These are phyloP conservation scores for Camelina laxa DNA, from an alignment of 345 rosid genomes.

Conservation along the genomic window DNA sequence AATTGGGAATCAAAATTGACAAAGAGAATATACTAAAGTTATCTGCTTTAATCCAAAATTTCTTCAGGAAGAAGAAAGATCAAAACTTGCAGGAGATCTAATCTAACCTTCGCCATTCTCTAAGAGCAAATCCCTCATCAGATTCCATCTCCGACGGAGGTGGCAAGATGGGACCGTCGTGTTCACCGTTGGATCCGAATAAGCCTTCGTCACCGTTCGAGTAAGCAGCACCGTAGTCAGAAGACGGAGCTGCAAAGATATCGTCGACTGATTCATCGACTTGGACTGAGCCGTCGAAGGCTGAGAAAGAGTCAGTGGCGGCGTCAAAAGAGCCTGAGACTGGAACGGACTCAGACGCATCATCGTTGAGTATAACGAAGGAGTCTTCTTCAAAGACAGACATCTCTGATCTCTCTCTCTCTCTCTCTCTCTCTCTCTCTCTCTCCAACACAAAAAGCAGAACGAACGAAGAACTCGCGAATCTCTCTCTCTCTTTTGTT, in stretches of 20 bases:
- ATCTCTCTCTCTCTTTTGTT: constrained; percentile 16
- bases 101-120: constrained; percentile 89
- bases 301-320: constrained; percentile 38
- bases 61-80: not conserved
- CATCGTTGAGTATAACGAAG: constrained; percentile 49
- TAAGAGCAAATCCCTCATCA: constrained; percentile 66
- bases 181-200: constrained; percentile 49
- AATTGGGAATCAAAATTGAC: constrained; percentile 8
- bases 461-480: constrained; percentile 16
- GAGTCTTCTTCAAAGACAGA: constrained; percentile 51
- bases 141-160: constrained; percentile 60
- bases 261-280: constrained; percentile 44
- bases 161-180: constrained; percentile 64
- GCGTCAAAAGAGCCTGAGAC: constrained; percentile 47
- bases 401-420: constrained; percentile 37
- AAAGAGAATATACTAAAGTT: not conserved
- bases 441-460: constrained; percentile 8
- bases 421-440: not conserved
- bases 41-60: not conserved
- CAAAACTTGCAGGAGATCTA: constrained; percentile 21
- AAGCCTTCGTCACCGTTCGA: constrained; percentile 48
- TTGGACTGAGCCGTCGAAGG: constrained; percentile 40
- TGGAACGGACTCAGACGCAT: constrained; percentile 48
- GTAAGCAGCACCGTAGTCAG: constrained; percentile 45
- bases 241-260: constrained; percentile 46